Conservation (phyloP, 2,329 filamentous ascomycete species). For the Cladosporium sp. region DNA sequence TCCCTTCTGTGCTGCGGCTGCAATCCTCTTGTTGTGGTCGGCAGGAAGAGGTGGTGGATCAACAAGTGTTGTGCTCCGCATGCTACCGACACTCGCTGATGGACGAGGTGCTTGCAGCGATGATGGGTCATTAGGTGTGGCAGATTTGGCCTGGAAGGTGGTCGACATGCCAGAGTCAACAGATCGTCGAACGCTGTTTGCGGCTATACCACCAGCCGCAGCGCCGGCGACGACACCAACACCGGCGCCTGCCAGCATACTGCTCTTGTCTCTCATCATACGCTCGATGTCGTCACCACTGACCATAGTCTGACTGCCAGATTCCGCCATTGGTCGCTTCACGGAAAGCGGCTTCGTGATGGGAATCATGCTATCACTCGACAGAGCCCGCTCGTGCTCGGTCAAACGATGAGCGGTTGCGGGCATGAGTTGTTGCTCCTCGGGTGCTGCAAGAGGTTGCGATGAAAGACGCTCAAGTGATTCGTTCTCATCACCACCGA, state of each 20-base stretch:
- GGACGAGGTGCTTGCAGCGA: conserved; percentile 37
- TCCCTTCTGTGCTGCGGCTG: conserved; percentile 65
- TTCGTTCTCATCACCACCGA: conserved; percentile 18
- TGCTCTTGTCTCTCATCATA: conserved; percentile 57
- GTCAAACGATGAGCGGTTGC: neutral
- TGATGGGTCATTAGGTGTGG: conserved; percentile 16
- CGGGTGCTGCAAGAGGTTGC: neutral
- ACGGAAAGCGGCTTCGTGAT: conserved; percentile 12
- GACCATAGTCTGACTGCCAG: conserved; percentile 75
- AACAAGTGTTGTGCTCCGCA: conserved; percentile 40
- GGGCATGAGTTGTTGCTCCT: neutral
- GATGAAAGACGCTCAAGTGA: neutral
- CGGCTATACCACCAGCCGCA: neutral
- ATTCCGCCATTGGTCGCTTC: conserved; percentile 48
- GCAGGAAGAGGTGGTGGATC: conserved; percentile 63
- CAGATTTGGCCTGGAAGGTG: conserved; percentile 4
- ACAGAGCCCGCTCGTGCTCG: conserved; percentile 3
- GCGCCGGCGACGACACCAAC: conserved; percentile 7
- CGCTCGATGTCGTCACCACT: conserved; percentile 79
- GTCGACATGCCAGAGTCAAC: conserved; percentile 15
- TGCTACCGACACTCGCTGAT: conserved; percentile 71
- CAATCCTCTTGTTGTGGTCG: conserved; percentile 81
- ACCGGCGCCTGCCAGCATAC: conserved; percentile 14
- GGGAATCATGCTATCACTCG: conserved; percentile 5
- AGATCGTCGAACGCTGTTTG: conserved; percentile 11